Evolutionary conservation across 768 basidiomycete species (phyloP).

Genomic region (Nevesoporus exiguus): DNA sequence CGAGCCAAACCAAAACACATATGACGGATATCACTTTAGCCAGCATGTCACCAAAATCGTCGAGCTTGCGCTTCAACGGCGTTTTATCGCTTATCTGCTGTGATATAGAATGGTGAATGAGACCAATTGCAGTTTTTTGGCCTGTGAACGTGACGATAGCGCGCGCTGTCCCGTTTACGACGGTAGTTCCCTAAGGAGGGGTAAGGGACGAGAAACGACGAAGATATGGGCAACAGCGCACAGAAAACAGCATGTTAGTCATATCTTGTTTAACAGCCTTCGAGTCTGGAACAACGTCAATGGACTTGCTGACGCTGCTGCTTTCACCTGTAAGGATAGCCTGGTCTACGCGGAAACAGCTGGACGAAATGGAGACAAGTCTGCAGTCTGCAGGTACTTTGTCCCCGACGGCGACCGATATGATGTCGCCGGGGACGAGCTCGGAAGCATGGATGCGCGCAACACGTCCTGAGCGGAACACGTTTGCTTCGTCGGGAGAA

Average conservation of each 20-base stretch:
- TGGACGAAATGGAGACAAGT: slow-evolving; percentile 84
- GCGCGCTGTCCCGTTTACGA: slow-evolving; percentile 87
- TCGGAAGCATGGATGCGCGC: slow-evolving; percentile 78
- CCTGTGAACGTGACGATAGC: slow-evolving; percentile 91
- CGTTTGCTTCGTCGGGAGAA: slow-evolving; percentile 94
- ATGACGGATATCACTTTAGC: slow-evolving; percentile 98
- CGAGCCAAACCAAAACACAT: slow-evolving; percentile 95
- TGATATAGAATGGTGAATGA: slow-evolving; percentile 95
- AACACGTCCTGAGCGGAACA: slow-evolving; percentile 68
- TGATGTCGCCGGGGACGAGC: slow-evolving; percentile 93
- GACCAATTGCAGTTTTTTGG: slow-evolving; percentile 85
- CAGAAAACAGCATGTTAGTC: slow-evolving; percentile 94
- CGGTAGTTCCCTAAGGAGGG: slow-evolving; percentile 75
- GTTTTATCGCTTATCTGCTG: slow-evolving; percentile 95
- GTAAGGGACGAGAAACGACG: neutral
- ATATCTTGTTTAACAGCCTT: slow-evolving; percentile 97
- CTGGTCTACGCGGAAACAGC: slow-evolving; percentile 93
- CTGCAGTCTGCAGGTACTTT: slow-evolving; percentile 95
- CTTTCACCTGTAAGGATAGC: slow-evolving; percentile 97
- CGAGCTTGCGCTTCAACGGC: slow-evolving; percentile 92
- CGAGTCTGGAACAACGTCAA: slow-evolving; percentile 61
- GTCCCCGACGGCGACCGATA: slow-evolving; percentile 89
- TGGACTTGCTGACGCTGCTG: slow-evolving; percentile 78
- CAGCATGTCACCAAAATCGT: slow-evolving; percentile 96
- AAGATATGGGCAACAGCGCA: slow-evolving; percentile 28